These are phyloP conservation scores for Aspergillus oerlinghausenensis DNA, from an alignment of 2,329 filamentous ascomycete genomes.

Conservation along the genomic window DNA sequence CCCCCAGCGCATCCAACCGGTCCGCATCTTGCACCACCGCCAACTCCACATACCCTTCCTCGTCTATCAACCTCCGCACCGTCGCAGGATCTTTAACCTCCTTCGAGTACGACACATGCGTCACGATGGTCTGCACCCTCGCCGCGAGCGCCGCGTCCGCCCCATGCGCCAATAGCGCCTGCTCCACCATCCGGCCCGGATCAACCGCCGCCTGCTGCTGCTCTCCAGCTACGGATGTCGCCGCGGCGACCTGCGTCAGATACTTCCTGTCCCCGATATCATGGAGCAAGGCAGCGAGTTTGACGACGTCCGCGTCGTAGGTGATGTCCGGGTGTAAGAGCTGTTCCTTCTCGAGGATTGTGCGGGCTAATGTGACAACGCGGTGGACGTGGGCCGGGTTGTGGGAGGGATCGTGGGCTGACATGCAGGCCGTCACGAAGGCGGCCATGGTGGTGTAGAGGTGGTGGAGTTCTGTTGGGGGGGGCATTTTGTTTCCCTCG, in stretches of 20 bases:
- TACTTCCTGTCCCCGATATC: conserved; percentile 89
- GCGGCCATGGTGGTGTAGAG: conserved; percentile 54
- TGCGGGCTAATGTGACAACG: conserved; percentile 67
- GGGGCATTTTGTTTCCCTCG: conserved; percentile 6
- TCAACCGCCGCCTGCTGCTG: conserved; percentile 19
- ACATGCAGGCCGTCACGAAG: conserved; percentile 69
- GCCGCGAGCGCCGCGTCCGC: conserved; percentile 55
- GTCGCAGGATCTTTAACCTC: conserved; percentile 61
- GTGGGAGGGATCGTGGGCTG: conserved; percentile 73
- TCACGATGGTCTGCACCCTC: conserved; percentile 67
- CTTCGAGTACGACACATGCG: conserved; percentile 71
- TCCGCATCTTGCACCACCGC: conserved; percentile 90
- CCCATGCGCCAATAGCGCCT: conserved; percentile 38
- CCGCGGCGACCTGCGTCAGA: conserved; percentile 35
- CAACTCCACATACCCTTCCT: conserved; percentile 61
- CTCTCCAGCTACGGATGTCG: conserved; percentile 12
- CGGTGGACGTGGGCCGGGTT: conserved; percentile 81
- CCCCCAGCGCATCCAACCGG: conserved; percentile 83
- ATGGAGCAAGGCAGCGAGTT: conserved; percentile 72
- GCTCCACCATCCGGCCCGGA: conserved; percentile 21
- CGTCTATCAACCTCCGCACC: conserved; percentile 58
- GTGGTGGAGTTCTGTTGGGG: conserved; percentile 26
- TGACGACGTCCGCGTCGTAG: conserved; percentile 56
- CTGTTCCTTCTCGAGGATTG: conserved; percentile 55
- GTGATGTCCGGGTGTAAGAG: conserved; percentile 20